Evolutionary conservation across 2,329 filamentous ascomycete genomes (phyloP), one percentile per base, ranked within the genome.

Genomic region (Curvularia lunata): DNA sequence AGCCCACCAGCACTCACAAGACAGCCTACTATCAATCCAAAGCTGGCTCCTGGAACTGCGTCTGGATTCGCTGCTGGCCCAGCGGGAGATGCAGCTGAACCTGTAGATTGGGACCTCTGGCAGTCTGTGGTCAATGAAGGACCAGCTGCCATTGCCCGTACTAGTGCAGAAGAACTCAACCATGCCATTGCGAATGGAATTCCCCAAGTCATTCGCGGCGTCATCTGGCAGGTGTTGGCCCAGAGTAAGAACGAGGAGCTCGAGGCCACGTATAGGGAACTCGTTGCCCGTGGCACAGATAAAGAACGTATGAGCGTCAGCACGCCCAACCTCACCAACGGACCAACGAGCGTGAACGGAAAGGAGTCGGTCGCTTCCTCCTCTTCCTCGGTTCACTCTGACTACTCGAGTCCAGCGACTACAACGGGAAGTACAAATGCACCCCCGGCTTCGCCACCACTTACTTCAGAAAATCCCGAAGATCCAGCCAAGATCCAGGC

Each of bases 81-180:
- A 8, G 88, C 91, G 3, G 86, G 88, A 13, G 91, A 93, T 69
- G 80, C 82, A 30, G 78, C 80, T 25, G 82, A 83, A 16, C 88
- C 91, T 23, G 95, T 99, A n/a, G 92, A 99, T 73, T 99, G 95
- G 95, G 95, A 99, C 76, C 80, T 99, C 38, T 99, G 95, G 95
- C 94, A 99, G 74, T 87, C 90, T 23, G 90, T 99, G 4, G 95
- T 99, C 32, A 96, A 97, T 66, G 91, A 97, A 79, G 95, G 95
- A 0, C 92, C 93, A 16, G 87, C 91, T 27, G 94, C 92, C 9
- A 90, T 98, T 48, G 90, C 91, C 10, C 87, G 91, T 58, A 92
- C 92, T 4, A 97, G 92, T 71, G 85, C 94, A 0, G 91, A 96
- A 69, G 93, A 97, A 74, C 81, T 99, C 56, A 97, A 94, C 72